phyloP scores from a whole-genome alignment of 164 flowering plant genomes.

The Pachysandra terminalis region DNA sequence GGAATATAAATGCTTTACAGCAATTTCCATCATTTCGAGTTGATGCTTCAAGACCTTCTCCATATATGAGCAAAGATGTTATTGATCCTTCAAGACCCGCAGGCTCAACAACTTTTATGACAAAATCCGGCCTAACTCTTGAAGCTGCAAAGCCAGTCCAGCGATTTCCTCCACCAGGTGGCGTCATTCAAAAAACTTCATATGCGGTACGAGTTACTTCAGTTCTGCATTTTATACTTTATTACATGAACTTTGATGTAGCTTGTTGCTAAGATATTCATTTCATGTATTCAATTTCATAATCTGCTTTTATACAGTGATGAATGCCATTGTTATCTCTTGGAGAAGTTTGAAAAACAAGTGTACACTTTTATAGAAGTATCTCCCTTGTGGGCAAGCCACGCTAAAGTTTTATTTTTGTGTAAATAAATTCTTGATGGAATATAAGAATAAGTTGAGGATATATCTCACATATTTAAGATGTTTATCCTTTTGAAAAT shows the following conservation, averaged over 20 bases:
- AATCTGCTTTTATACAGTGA: no score
- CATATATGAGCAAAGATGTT: conserved; percentile 38
- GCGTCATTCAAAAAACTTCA: conserved; percentile 35
- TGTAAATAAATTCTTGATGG: no score
- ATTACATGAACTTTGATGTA: neutral
- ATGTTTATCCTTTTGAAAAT: no score
- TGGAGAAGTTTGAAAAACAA: no score
- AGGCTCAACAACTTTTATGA: conserved; percentile 23
- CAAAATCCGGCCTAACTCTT: conserved; percentile 34
- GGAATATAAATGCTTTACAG: conserved; percentile 32
- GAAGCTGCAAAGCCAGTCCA: conserved; percentile 37
- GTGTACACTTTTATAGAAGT: no score
- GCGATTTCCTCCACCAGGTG: conserved; percentile 31
- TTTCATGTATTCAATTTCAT: neutral
- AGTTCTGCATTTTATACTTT: neutral
- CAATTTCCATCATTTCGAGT: conserved; percentile 34
- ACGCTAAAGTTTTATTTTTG: no score
- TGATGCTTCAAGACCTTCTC: conserved; percentile 43
- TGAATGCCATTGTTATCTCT: no score
- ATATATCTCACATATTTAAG: no score
- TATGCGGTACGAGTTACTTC: conserved; percentile 33
- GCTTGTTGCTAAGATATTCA: neutral
- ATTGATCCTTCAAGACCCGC: conserved; percentile 37
- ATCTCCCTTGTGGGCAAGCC: no score
- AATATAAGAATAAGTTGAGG: no score